Base-by-base conservation (phyloP, 2,329 filamentous ascomycete genomes). In the Apiospora koreana region DNA sequence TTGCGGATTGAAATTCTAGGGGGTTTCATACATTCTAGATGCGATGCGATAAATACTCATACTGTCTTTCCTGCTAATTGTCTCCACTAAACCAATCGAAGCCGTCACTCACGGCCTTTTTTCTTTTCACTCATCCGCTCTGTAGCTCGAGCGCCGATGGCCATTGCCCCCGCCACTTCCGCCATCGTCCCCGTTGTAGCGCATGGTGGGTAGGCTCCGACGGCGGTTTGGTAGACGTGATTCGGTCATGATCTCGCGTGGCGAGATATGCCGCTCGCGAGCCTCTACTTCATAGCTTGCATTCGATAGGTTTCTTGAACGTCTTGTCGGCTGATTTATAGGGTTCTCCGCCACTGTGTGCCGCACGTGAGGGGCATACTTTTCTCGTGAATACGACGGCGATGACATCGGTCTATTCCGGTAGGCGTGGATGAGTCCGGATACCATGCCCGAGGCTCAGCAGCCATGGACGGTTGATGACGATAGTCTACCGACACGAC, bases 191-290 rank as follows among this genome's bases (percentile, higher is more conserved):
- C 65, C 72, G 25, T 54, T 45, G 54, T 68, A 70, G 23, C 35
- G 54, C 35, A 74, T 21, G 18, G 68, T 70, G 62, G 74, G 74
- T 50, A 74, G 71, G 50, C 74, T 75, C 38, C 50, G 68, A 10
- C 69, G 67, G 35, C 38, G 69, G 9, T 23, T 54, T 25, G 8
- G 71, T 42, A 54, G 14, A 28, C 38, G 65, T 66, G 38, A 66
- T 18, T 35, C 14, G 16, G 18, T 38, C 16, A 21, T 38, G 25
- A 25, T 16, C 21, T 23, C 41, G 68, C 10, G 9, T 31, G 25
- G n/a, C 6, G 64, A 25, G 69, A 23, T 16, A n/a, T 12, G 38
- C 25, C 41, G 46, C 3, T 69, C 4, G 12, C 31, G 31, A 38
- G 5, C 28, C 31, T 62, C 54, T n/a, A 3, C 21, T 38, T n/a